Base-by-base conservation (phyloP, 148 eudicot genomes). In the Pharnaceum exiguum region DNA sequence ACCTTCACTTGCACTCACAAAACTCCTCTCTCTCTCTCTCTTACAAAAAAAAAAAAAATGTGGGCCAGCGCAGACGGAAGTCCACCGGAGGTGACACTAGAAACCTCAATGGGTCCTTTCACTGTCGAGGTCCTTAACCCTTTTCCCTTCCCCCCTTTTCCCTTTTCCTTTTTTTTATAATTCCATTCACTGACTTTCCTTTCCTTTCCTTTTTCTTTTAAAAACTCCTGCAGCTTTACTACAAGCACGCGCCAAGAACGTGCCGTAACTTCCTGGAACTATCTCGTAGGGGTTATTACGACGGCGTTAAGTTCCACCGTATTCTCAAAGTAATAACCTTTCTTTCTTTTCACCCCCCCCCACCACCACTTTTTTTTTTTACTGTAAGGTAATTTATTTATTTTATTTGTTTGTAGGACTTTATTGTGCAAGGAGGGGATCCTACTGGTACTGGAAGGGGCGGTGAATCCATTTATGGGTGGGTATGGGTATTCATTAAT, bases 371-470 rank as follows among this genome's bases (percentile, higher is more conserved):
- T 24, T 29, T 21, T 0, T 6, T 0, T 5, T 7, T 25, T 46
- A 12, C 19, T 42, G 10, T 46, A 17, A 39, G n/a, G 18, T 43
- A 28, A 12, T 46, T 23, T 44, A 45, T 16, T 10, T 9, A 1
- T 42, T 32, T 10, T 17, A 23, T 17, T 23, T 4, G 30, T 18
- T 53, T 44, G 58, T 64, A 90, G 95, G 98, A 85, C 55, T 91
- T 91, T 42, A 88, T 91, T 6, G 90, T 91, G 59, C 98, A 91
- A 78, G 98, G 98, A 18, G 98, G 98, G 19, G 98, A 91, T 75
- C 98, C 98, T 18, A 85, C 96, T 40, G 98, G 88, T 4, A 87
- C 98, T 50, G 98, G 98, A 55, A 75, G 98, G 33, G 96, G 98
- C 22, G 98, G 98, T 38, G 80, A 83, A 69, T 87, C 96, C 15